Evolutionary conservation across 1,139 yeast species (phyloP), one percentile per base, ranked within the genome.

Genomic region (Geotrichum bryndzae): DNA sequence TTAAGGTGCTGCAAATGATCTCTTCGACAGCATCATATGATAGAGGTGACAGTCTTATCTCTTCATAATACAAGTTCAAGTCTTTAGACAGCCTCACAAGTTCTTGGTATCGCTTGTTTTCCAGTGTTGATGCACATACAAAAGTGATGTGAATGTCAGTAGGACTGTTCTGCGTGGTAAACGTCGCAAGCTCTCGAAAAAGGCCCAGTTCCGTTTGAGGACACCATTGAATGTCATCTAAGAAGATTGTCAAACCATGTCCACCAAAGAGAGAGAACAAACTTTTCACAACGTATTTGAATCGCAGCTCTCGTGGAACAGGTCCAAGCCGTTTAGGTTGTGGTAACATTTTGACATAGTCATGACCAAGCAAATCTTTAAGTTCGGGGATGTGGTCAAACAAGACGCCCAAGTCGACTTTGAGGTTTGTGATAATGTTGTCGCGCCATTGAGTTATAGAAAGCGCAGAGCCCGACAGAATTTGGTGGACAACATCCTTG

Each of bases 161-260:
- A 15, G 66, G 66, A 54, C 63, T 66, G 52, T 68, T 69, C 51
- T 69, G 72, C 29, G 62, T 65, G 2, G 72, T 70, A 63, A 70
- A 70, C 3, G 68, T 64, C 2, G 71, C 67, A 48, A 70, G 63
- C 59, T 70, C 73, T 3, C 69, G 65, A 63, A 70, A 69, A 25
- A 70, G 61, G 4, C 68, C 65, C 33, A 76, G 61, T 64, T 74
- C 69, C 51, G 71, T 63, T 53, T 71, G 65, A 11, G 76, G 72
- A 54, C 82, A 77, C 79, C 80, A 79, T 60, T 82, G 84, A 41
- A 80, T 69, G 69, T 82, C 84, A 66, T 82, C 85, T 51, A 81
- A 71, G 59, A 80, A 76, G 1, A 82, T 68, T 0, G 84, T 81
- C 59, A 82, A 69, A 0, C 83, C 84, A 29, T 76, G 77, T 23